Evolutionary conservation across 2,329 filamentous ascomycete species (phyloP).

Genomic region (Pyrenophora seminiperda): DNA sequence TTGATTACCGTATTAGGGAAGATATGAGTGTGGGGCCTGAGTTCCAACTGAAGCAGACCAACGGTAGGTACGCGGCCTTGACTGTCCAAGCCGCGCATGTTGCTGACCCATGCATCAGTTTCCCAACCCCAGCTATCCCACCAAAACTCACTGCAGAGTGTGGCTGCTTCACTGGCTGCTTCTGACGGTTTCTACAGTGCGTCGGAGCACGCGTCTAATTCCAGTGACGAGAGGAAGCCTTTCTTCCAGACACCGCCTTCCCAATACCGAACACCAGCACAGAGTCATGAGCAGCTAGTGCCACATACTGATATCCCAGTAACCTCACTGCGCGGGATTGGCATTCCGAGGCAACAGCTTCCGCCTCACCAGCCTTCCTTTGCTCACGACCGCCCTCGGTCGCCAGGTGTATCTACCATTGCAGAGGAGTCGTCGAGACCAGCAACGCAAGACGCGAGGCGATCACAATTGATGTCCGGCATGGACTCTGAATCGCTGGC

Average conservation of each 20-base stretch:
- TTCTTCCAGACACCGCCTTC: slow-evolving; percentile 45
- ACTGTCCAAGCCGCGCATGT: slow-evolving; percentile 5
- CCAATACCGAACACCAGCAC: slow-evolving; percentile 39
- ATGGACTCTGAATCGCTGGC: slow-evolving; percentile 44
- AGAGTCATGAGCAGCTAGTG: slow-evolving; percentile 47
- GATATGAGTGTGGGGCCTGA: slow-evolving; percentile 47
- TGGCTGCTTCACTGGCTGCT: slow-evolving; percentile 55
- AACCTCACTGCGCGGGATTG: slow-evolving; percentile 42
- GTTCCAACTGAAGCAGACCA: slow-evolving; percentile 50
- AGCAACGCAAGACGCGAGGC: slow-evolving; percentile 31
- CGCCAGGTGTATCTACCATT: slow-evolving; percentile 41
- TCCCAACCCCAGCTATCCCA: slow-evolving; percentile 49
- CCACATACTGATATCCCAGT: slow-evolving; percentile 32
- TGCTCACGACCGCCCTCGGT: slow-evolving; percentile 26
- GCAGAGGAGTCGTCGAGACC: slow-evolving; percentile 37
- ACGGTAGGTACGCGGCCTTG: slow-evolving; percentile 43
- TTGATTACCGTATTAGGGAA: slow-evolving; percentile 34
- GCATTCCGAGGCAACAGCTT: slow-evolving; percentile 39
- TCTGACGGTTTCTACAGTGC: slow-evolving; percentile 59
- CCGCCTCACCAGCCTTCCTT: slow-evolving; percentile 16
- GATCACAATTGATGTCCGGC: slow-evolving; percentile 23
- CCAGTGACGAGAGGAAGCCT: slow-evolving; percentile 40
- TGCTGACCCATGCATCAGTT: slow-evolving; percentile 38
- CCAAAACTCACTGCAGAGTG: slow-evolving; percentile 52
- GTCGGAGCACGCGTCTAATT: slow-evolving; percentile 48